phyloP scores from a whole-genome alignment of 441 rosid species.

The Gossypium trilobum region DNA sequence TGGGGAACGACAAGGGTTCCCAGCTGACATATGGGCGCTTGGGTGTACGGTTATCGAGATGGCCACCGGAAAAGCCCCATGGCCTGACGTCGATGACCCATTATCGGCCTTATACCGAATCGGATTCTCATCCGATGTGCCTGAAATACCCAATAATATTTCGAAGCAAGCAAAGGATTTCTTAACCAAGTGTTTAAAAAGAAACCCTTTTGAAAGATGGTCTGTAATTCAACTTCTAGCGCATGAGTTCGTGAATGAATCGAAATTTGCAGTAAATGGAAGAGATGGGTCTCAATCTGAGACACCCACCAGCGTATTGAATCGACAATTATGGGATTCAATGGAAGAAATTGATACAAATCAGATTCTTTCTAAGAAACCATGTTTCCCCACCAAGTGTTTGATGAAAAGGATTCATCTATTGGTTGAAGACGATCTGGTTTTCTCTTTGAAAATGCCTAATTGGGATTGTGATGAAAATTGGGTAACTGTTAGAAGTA shows the following conservation, averaged over 20 bases:
- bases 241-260: conserved; percentile 34
- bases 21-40: conserved; percentile 71
- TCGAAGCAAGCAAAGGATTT: conserved; percentile 49
- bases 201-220: conserved; percentile 55
- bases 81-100: conserved; percentile 37
- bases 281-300: not conserved
- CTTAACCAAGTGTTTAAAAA: conserved; percentile 45
- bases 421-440: conserved; percentile 20
- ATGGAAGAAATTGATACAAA: conserved; percentile 19
- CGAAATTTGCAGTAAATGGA: conserved; percentile 1
- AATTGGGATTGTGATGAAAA: conserved; percentile 39
- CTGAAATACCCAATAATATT: conserved; percentile 41
- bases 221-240: conserved; percentile 41
- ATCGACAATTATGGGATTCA: conserved; percentile 35
- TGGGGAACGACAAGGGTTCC: conserved; percentile 44
- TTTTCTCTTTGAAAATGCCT: conserved; percentile 10
- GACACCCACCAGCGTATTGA: conserved; percentile 49
- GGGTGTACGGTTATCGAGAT: conserved; percentile 59
- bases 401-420: conserved; percentile 37
- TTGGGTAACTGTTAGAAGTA: conserved; percentile 55
- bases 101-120: conserved; percentile 43
- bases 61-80: conserved; percentile 51
- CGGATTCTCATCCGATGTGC: conserved; percentile 46
- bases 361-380: conserved; percentile 18
- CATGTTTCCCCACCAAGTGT: conserved; percentile 9